Base-by-base conservation (phyloP, 805 yeast species). In the Candida ortonii region DNA sequence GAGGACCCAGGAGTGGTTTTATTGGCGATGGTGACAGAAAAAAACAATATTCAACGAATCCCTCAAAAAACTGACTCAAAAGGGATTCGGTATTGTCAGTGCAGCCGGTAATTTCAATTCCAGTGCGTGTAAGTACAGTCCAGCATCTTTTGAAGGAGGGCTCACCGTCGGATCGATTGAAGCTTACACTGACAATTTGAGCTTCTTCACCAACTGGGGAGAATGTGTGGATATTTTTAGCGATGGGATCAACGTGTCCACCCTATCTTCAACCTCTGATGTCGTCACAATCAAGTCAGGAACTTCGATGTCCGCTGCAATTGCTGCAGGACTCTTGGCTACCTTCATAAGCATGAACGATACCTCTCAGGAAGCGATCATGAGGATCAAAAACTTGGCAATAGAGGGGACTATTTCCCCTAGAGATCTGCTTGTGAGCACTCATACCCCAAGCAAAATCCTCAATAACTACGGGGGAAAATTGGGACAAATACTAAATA, bases 161-260 rank as follows among this genome's bases (percentile, higher is more conserved):
- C 50, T 67, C 28, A 62, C 68, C 8, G 68, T 67, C 5, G 73
- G 71, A 11, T 62, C 71, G 8, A 55, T 66, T 16, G 61, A 64
- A 43, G 50, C 56, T 21, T 38, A 41, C 16, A 54, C 51, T 15
- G 68, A 67, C 41, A 50, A 47, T 16, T 48, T 57, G 34, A 61
- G 70, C 5, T 38, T 45, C 25, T 67, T 67, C 44, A 58, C 68
- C 15, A 72, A 73, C 53, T 68, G 65, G 64, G 79, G 78, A 6
- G 54, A 61, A n/a, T 73, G 78, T 47, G 75, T 73, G 15, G 77
- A 73, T 38, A 47, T 72, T 10, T 71, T 67, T 43, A 64, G 77
- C 0, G 66, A 71, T n/a, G 78, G 79, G 6, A 67, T 66, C 16
- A 61, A 62, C 25, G 64, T 73, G 14, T 45, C 61, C 14, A 70